phyloP scores from a whole-genome alignment of 2,329 filamentous ascomycete genomes.

The Colletotrichum lupini region DNA sequence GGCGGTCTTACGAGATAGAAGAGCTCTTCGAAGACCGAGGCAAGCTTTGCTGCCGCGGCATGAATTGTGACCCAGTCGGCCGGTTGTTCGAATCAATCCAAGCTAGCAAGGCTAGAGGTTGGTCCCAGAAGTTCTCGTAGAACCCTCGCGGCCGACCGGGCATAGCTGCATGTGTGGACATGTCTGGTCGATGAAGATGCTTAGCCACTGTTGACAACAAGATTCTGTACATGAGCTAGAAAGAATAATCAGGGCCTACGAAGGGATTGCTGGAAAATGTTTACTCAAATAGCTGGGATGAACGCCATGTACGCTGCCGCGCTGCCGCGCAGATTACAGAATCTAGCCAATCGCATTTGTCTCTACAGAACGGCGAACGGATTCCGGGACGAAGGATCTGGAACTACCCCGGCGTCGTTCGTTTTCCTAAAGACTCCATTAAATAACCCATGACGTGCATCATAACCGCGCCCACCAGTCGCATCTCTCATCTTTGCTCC shows the following conservation, averaged over 20 bases:
- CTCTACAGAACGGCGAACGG: neutral
- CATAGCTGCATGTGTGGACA: no score
- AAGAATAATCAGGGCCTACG: neutral
- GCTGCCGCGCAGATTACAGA: neutral
- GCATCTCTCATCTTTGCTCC: neutral
- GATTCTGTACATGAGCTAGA: neutral
- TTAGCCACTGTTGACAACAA: neutral
- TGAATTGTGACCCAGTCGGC: no score
- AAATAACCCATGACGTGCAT: conserved; percentile 3
- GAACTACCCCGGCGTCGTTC: neutral
- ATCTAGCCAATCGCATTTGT: conserved; percentile 20
- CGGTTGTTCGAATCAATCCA: neutral
- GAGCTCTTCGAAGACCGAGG: neutral
- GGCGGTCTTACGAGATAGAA: neutral
- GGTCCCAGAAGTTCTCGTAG: no score
- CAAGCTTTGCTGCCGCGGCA: no score
- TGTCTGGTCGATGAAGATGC: no score
- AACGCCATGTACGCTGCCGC: neutral
- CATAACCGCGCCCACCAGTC: conserved; percentile 1
- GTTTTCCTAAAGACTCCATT: neutral
- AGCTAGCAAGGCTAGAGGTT: neutral
- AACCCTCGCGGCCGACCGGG: no score
- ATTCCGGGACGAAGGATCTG: neutral
- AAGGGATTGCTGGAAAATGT: neutral
- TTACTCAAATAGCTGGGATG: neutral